Evolutionary conservation across 2,329 filamentous ascomycete genomes (phyloP).

Genomic region (Penicillium sp.): DNA sequence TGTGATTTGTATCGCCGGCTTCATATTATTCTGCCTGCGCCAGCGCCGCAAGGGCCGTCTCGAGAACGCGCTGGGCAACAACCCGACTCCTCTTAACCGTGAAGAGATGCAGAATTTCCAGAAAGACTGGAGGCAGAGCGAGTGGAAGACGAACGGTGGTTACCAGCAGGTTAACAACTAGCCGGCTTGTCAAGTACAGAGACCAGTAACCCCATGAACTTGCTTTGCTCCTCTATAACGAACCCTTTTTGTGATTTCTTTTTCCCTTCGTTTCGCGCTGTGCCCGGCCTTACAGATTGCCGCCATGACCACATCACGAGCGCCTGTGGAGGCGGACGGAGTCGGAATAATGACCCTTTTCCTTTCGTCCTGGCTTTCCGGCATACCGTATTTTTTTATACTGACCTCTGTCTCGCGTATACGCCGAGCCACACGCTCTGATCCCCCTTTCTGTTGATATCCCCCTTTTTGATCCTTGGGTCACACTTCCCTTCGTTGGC

Average conservation of each 20-base stretch:
- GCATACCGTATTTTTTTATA: not conserved
- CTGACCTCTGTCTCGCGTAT: not conserved
- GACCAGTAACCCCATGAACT: slow-evolving; percentile 7
- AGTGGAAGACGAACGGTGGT: slow-evolving; percentile 29
- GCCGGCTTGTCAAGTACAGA: not conserved
- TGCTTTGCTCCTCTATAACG: slow-evolving; percentile 4
- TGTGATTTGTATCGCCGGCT: slow-evolving; percentile 33
- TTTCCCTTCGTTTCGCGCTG: not conserved
- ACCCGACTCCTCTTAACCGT: slow-evolving; percentile 43
- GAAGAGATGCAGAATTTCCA: slow-evolving; percentile 41
- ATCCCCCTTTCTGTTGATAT: slow-evolving; percentile 8
- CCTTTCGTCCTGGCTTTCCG: not conserved
- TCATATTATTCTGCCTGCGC: slow-evolving; percentile 49
- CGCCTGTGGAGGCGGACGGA: not conserved
- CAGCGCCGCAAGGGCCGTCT: slow-evolving; percentile 51
- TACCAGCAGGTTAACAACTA: slow-evolving; percentile 29
- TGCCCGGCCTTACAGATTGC: not conserved
- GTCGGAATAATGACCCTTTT: slow-evolving; percentile 6
- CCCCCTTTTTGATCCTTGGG: slow-evolving; percentile 1
- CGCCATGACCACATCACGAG: not conserved
- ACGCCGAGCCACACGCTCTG: not conserved
- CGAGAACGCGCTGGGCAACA: slow-evolving; percentile 49
- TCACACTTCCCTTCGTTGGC: slow-evolving; percentile 2
- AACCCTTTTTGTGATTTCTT: not conserved
- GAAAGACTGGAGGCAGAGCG: slow-evolving; percentile 38